Conservation (phyloP, 1,139 yeast genomes). For the Candida tetrigidarum region DNA sequence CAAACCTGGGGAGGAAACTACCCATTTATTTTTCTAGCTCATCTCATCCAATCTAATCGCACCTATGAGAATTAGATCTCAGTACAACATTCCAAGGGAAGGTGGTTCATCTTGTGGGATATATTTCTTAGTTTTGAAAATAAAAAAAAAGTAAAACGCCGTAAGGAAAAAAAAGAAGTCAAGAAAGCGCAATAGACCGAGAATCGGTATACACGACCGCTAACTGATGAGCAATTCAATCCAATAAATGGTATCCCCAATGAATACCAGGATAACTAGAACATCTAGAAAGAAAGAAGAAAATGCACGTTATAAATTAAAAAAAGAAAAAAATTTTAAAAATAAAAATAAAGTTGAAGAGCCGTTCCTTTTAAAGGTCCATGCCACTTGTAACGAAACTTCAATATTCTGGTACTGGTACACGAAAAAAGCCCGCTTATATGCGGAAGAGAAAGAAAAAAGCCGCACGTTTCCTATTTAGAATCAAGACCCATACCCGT, state of each 20-base stretch:
- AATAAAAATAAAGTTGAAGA: background rate
- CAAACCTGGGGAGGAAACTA: background rate
- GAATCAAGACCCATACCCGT: too few relatives aligned
- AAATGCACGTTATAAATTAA: too few relatives aligned
- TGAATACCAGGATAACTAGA: too few relatives aligned
- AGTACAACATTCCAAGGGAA: background rate
- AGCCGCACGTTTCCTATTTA: background rate
- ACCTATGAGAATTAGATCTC: background rate
- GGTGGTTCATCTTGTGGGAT: too few relatives aligned
- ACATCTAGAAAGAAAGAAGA: too few relatives aligned
- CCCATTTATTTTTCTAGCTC: too few relatives aligned
- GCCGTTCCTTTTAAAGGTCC: background rate
- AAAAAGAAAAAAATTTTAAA: too few relatives aligned
- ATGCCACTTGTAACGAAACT: background rate
- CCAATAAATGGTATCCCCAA: too few relatives aligned
- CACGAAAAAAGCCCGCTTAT: background rate
- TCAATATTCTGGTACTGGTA: background rate
- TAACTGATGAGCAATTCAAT: too few relatives aligned
- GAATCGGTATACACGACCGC: too few relatives aligned
- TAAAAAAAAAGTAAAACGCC: constrained; percentile 4
- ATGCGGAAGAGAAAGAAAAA: background rate
- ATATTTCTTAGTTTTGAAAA: too few relatives aligned
- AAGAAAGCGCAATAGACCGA: background rate
- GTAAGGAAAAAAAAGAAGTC: background rate
- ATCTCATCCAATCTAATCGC: background rate